Conservation (phyloP, 1,139 yeast genomes). For the Debaryomyces sp. region DNA sequence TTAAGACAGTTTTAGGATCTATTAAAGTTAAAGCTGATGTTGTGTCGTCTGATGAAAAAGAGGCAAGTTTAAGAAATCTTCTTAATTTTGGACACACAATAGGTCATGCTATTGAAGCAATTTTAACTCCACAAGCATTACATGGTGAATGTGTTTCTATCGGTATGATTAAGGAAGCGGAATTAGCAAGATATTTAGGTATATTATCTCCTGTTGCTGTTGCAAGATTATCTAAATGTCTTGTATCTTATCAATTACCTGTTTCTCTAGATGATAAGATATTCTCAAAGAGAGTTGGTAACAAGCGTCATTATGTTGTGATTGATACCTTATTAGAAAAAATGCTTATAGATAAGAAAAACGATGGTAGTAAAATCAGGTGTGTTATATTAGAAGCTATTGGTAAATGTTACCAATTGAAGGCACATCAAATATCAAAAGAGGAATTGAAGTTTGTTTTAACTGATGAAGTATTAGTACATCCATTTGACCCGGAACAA, state of each 20-base stretch:
- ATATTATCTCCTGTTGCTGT: constrained; percentile 91
- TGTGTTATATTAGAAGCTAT: constrained; percentile 81
- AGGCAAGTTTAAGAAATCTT: constrained; percentile 89
- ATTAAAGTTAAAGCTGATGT: constrained; percentile 92
- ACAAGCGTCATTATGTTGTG: constrained; percentile 62
- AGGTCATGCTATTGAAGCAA: constrained; percentile 99
- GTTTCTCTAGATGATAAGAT: constrained; percentile 70
- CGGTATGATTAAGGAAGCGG: constrained; percentile 95
- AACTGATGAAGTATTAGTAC: constrained; percentile 79
- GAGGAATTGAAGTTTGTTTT: constrained; percentile 78
- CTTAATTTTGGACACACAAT: constrained; percentile 96
- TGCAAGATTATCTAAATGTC: constrained; percentile 81
- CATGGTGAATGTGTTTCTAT: constrained; percentile 98
- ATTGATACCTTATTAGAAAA: constrained; percentile 72
- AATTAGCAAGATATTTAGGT: constrained; percentile 87
- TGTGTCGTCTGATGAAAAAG: constrained; percentile 93
- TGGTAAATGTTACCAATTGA: constrained; percentile 86
- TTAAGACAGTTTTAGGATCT: constrained; percentile 81
- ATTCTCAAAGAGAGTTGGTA: constrained; percentile 68
- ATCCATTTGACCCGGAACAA: constrained; percentile 44
- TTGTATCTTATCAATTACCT: constrained; percentile 85
- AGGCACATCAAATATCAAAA: constrained; percentile 84
- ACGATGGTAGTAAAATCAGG: constrained; percentile 88
- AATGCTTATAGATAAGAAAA: constrained; percentile 96
- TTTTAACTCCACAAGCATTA: constrained; percentile 90